Evolutionary conservation across 1,284 basidiomycete genomes (phyloP), one percentile per base, ranked within the genome.

Genomic region (Pyrrhoderma lamaoense): DNA sequence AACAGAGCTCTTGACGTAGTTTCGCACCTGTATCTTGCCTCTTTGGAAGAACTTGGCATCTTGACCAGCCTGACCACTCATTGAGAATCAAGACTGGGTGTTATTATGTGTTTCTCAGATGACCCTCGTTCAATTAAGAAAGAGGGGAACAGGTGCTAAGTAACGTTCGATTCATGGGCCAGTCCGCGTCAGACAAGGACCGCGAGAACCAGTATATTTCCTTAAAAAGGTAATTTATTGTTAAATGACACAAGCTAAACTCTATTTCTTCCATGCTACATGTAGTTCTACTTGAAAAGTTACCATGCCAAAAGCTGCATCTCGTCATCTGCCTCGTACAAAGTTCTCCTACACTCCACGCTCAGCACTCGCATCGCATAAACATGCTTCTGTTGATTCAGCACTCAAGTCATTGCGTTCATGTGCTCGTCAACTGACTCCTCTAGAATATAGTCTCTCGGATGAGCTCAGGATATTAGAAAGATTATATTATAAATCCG

Each of bases 41-140:
- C 92, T 79, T 63, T 89, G 80, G 63, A 91, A 91, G 76, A 90
- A 90, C 63, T 91, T 91, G 46, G 87, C 88, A 76, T 91, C 89
- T 70, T 90, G 86, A 52, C 86, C 85, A 31, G 73, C 70, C 62
- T 80, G 77, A 42, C 77, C 67, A 54, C 70, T 67, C 84, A 86
- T 84, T 11, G 27, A 31, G 27, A 5, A 5, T 31, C n/a, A 11
- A 5, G 11, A 5, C 27, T 31, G 27, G 27, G 27, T 5, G 5
- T 31, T 31, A 5, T 31, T 5, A 31, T 31, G 27, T 5, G 11
- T 5, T 31, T 31, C 27, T 31, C 27, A 31, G 11, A 11, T 31
- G 27, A 5, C n/a, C n/a, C 27, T 31, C 27, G 27, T 31, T 31
- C 11, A 31, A 11, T 11, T 11, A 31, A 31, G 27, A 31, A 31